Percentiles rank a stretch among this genome's conserved stretches.
Conservation (phyloP, 192 early-diverging fungal species). For the Entophlyctis helioformis region DNA sequence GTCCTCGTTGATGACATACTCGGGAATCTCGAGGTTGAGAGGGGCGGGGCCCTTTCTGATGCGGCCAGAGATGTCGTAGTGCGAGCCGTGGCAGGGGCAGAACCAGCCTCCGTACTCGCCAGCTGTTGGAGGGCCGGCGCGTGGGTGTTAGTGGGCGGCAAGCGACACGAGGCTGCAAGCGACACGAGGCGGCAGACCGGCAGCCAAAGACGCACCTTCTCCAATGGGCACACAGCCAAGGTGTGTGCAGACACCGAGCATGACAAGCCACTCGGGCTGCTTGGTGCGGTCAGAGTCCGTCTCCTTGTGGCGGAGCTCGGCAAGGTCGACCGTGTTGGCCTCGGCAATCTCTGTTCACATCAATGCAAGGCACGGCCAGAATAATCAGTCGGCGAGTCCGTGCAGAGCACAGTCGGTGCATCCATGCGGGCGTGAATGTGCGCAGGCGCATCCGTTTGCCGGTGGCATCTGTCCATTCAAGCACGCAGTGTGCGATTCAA, state of each 20-base stretch:
- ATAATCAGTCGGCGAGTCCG: too few relatives aligned
- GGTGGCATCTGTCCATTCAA: neutral
- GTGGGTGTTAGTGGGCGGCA: too few relatives aligned
- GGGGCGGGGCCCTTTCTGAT: conserved; percentile 97
- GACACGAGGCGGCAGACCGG: too few relatives aligned
- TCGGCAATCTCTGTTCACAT: conserved; percentile 68
- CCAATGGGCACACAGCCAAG: conserved; percentile 97
- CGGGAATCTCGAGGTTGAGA: conserved; percentile 93
- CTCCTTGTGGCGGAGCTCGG: conserved; percentile 82
- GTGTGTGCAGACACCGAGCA: conserved; percentile 81
- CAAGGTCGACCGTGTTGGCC: conserved; percentile 68
- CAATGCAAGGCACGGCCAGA: too few relatives aligned
- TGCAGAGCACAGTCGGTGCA: too few relatives aligned
- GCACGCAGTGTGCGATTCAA: neutral
- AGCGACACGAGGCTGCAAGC: too few relatives aligned
- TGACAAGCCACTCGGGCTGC: conserved; percentile 93
- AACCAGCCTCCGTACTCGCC: conserved; percentile 99
- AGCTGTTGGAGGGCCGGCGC: conserved; percentile 31
- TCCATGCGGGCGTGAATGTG: too few relatives aligned
- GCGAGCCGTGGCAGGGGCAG: conserved; percentile 99
- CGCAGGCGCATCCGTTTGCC: too few relatives aligned
- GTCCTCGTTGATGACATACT: conserved; percentile 60
- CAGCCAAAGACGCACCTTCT: conserved; percentile 37
- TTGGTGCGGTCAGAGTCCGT: conserved; percentile 78
- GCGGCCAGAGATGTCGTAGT: conserved; percentile 98